Conservation (phyloP, 1,284 basidiomycete genomes). For the Ganoderma meredithae region DNA sequence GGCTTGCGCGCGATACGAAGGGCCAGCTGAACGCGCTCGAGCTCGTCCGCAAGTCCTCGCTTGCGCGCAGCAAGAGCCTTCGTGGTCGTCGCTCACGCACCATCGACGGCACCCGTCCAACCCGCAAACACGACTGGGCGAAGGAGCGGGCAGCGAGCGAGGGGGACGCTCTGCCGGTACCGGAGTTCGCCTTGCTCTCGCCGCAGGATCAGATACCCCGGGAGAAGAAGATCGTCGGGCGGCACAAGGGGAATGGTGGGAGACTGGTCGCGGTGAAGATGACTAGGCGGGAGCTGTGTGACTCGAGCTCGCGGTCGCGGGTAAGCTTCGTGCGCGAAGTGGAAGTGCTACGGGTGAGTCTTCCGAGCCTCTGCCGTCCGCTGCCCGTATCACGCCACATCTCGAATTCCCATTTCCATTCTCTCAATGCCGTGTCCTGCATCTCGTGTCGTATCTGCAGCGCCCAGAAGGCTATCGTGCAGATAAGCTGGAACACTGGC, state of each 20-base stretch:
- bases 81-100: slow-evolving; percentile 39
- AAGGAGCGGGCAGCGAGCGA: slow-evolving; percentile 30
- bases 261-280: slow-evolving; percentile 86
- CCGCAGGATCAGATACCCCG: slow-evolving; percentile 17
- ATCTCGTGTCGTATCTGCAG: slow-evolving; percentile 7
- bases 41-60: slow-evolving; percentile 48
- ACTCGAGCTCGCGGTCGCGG: slow-evolving; percentile 71
- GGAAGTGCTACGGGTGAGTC: slow-evolving; percentile 77
- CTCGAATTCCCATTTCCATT: neutral
- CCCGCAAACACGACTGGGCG: slow-evolving; percentile 24
- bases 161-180: neutral
- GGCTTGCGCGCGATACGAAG: slow-evolving; percentile 68
- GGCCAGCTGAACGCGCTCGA: slow-evolving; percentile 44
- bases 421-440: neutral
- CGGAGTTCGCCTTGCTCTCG: slow-evolving; percentile 22
- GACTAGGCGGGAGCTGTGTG: slow-evolving; percentile 67
- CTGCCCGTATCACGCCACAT: neutral
- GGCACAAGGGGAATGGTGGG: slow-evolving; percentile 34
- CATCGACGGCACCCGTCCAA: slow-evolving; percentile 37
- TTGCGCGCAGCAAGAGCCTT: slow-evolving; percentile 37
- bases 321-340: slow-evolving; percentile 90
- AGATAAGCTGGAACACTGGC: neutral
- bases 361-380: slow-evolving; percentile 8
- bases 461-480: neutral
- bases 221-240: slow-evolving; percentile 9